phyloP scores from a whole-genome alignment of 2,329 filamentous ascomycete species.

The Pseudogymnoascus sp. region DNA sequence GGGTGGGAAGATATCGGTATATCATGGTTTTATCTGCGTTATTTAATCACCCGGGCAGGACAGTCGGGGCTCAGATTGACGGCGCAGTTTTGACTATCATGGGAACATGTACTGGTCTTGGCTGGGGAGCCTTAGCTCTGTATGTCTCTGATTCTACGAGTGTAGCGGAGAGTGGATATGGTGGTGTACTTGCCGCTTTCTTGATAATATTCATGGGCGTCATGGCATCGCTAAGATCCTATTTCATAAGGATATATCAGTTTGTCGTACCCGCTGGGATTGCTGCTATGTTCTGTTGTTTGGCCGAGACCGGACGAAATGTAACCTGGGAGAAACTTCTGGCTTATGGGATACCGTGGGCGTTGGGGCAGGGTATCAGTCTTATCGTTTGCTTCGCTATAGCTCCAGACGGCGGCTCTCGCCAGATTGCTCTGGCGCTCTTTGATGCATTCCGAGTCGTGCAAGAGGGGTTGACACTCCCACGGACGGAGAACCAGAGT shows the following conservation, averaged over 20 bases:
- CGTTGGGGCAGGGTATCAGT: slow-evolving; percentile 44
- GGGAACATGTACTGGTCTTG: slow-evolving; percentile 44
- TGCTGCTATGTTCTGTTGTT: slow-evolving; percentile 43
- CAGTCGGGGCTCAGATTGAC: slow-evolving; percentile 48
- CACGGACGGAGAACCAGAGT: slow-evolving; percentile 27
- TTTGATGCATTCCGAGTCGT: slow-evolving; percentile 40
- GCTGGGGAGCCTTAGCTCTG: slow-evolving; percentile 46
- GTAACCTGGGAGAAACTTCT: slow-evolving; percentile 43
- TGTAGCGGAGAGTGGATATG: slow-evolving; percentile 39
- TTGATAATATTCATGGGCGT: slow-evolving; percentile 43
- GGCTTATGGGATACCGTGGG: slow-evolving; percentile 46
- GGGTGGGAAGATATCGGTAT: slow-evolving; percentile 46
- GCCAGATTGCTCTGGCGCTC: slow-evolving; percentile 39
- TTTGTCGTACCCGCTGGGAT: slow-evolving; percentile 46
- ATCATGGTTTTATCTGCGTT: slow-evolving; percentile 49
- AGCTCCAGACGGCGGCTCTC: slow-evolving; percentile 47
- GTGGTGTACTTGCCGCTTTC: slow-evolving; percentile 47
- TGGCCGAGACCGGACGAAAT: slow-evolving; percentile 39
- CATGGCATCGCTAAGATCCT: slow-evolving; percentile 45
- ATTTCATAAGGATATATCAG: slow-evolving; percentile 48
- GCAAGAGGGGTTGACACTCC: slow-evolving; percentile 33
- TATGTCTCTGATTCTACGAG: slow-evolving; percentile 43
- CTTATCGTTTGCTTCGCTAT: slow-evolving; percentile 40
- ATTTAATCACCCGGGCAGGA: slow-evolving; percentile 48
- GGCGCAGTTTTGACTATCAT: slow-evolving; percentile 44